Base-by-base conservation (phyloP, 2,329 filamentous ascomycete species). In the Aspergillus latus region DNA sequence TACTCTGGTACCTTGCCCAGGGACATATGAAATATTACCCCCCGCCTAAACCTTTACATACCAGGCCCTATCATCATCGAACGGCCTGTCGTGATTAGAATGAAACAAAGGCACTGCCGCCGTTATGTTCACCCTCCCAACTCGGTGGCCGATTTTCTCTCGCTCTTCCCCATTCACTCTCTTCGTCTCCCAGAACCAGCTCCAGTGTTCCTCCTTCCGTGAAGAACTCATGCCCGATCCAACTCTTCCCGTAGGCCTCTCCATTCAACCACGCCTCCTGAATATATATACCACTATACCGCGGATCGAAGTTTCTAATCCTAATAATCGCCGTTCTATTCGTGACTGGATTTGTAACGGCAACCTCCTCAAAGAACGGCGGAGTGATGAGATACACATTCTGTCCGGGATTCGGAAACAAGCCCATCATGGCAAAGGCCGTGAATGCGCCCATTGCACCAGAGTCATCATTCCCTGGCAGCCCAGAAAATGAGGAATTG, bases 401-500 rank as follows among this genome's bases (percentile, higher is more conserved):
- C 64, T 89, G 86, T 0, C 86, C 86, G 0, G 85, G 79, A 51
- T 88, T 85, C 0, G 87, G 87, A 68, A 87, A 89, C 5, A 89
- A 71, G 0, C 87, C 87, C 76, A 89, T 83, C 85, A 89, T 88
- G 7, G 80, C 74, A 13, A 88, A 82, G 0, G 84, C 83, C 1
- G 84, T 74, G 59, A 88, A 89, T 0, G 81, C 82, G 40, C 85
- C 86, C 85, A 89, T 88, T 1, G 87, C 84, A 4, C 87, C 87
- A 34, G 79, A 82, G 67, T 89, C 87, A 64, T 89, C 86, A 67
- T 89, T 89, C 0, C 87, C 87, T 0, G 86, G 85, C 1, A 89
- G 79, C 0, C 86, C 86, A 2, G 71, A 73, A 0, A 81, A 73
- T 0, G 78, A 81, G 1, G 81, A 77, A 62, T 80, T 77, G 73